Conservation (phyloP, 1,284 basidiomycete genomes). For the Meripilus lineatus region DNA sequence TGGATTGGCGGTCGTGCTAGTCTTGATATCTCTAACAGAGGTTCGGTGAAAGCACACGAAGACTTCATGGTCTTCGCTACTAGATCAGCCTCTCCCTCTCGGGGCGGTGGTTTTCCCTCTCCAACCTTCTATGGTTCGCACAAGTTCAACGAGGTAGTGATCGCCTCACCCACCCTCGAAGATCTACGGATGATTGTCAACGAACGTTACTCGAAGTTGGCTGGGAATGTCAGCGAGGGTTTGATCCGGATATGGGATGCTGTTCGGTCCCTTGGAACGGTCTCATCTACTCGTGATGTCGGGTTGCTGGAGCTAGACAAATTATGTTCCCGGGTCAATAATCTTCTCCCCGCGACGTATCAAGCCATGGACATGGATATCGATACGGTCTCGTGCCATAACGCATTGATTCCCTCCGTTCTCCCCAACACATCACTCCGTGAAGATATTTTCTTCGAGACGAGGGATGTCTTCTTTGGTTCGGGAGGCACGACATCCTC, state of each 20-base stretch:
- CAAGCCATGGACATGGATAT: conserved; percentile 41
- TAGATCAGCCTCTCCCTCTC: conserved; percentile 50
- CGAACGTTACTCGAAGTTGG: conserved; percentile 60
- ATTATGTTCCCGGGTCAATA: conserved; percentile 76
- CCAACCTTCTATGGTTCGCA: conserved; percentile 79
- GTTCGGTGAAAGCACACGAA: conserved; percentile 66
- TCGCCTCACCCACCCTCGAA: conserved; percentile 54
- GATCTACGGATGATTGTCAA: conserved; percentile 72
- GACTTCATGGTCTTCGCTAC: conserved; percentile 82
- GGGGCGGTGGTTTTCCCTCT: conserved; percentile 39
- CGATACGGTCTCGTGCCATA: conserved; percentile 22
- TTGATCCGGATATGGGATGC: conserved; percentile 64
- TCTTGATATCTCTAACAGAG: conserved; percentile 67
- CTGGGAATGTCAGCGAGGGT: conserved; percentile 39
- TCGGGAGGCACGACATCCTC: conserved; percentile 51
- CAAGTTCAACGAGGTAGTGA: conserved; percentile 71
- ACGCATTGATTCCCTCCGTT: no score
- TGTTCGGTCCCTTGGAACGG: conserved; percentile 42
- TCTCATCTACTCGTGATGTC: conserved; percentile 52
- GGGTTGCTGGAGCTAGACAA: conserved; percentile 88
- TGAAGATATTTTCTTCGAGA: conserved; percentile 90
- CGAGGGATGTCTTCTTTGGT: conserved; percentile 91
- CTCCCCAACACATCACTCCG: conserved; percentile 78
- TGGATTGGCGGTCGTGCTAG: conserved; percentile 73
- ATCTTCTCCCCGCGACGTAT: conserved; percentile 48